Evolutionary conservation across 768 basidiomycete species (phyloP), one percentile per base, ranked within the genome.

Genomic region (Lanmaoa pseudosensibilis): DNA sequence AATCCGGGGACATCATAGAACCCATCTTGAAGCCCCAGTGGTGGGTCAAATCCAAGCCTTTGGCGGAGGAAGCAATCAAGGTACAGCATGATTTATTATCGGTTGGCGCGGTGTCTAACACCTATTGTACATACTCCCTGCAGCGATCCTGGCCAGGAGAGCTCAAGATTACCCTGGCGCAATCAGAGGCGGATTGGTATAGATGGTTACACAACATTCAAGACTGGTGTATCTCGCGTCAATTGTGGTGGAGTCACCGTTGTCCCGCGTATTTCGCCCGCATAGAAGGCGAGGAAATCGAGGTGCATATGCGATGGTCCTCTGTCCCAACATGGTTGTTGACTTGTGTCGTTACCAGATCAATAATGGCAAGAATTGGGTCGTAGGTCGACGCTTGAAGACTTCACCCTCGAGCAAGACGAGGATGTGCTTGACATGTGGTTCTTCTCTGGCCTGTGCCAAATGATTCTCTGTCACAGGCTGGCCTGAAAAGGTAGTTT

Each of bases 211-310:
- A 94, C 61, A 84, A 82, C 61, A 93, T 97, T 57, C 94, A 98
- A 73, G 97, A 98, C 69, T 99, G 97, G 97, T 99, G 97, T 75
- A 88, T 98, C 66, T 98, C 97, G 2, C 90, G 97, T 52, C 97
- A 99, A 69, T 81, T 98, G 18, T 99, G 97, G 97, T 98, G 96
- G 96, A 96, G 97, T 30, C 96, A 98, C 69, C 85, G 97, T 54
- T 89, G 87, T 69, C 97, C 97, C 3, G 97, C 94, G 0, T 98
- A 97, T 76, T 89, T 94, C 57, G 87, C 97, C 46, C 81, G 82
- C 44, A 83, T 98, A 54, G 91, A 94, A 54, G 94, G 93, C 5
- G 72, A 78, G 57, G 78, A 80, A 3, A 82, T 83, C 52, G 85
- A 94, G 51, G 90, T 86, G 63, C 50, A 83, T 67, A 18, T 19